Evolutionary conservation across 768 basidiomycete genomes (phyloP), one percentile per base, ranked within the genome.

Genomic region (Mrakia blollopis): DNA sequence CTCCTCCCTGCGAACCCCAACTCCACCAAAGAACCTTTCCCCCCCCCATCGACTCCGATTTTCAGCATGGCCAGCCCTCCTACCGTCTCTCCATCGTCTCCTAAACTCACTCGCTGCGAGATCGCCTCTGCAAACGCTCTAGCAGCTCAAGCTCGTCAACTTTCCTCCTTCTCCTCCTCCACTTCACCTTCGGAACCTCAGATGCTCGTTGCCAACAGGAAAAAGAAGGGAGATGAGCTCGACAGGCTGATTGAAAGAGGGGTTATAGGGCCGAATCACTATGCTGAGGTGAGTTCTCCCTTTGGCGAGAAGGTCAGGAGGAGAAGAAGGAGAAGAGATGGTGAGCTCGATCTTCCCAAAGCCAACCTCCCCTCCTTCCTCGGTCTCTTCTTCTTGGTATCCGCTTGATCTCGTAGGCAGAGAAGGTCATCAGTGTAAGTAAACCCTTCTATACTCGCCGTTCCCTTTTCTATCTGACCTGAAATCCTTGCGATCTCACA

Each of bases 371-470:
- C 47, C 7, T 8, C 16, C 39, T 39, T 23, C 65, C 10, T 39
- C 25, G 32, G 23, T 54, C 23, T n/a, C 28, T 57, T 23, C 62
- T 16, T 14, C 62, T 32, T 25, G 7, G 14, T 44, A 39, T 50
- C 18, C 23, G n/a, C n/a, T n/a, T n/a, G n/a, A 2, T 50, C 21
- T 21, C 16, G 7, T 54, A 72, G 72, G 72, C 72, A 8, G 72
- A 72, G 52, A 72, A 60, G 50, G 50, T 72, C 39, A 57, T 72
- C 50, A 72, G 37, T 32, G 72, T 72, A 8, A 57, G 72, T 50
- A 6, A 6, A 18, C 5, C 47, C 9, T 3, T 52, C 70, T 14
- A 1, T 32, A 7, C 25, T 11, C 44, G 44, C 69, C 11, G n/a
- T 28, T 28, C 5, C 28, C 7, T 25, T 52, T 28, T 7, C 62